Percentiles rank a stretch among this genome's conserved stretches.
phyloP scores from a whole-genome alignment of 2,329 filamentous ascomycete genomes.

The Diaporthe vexans region DNA sequence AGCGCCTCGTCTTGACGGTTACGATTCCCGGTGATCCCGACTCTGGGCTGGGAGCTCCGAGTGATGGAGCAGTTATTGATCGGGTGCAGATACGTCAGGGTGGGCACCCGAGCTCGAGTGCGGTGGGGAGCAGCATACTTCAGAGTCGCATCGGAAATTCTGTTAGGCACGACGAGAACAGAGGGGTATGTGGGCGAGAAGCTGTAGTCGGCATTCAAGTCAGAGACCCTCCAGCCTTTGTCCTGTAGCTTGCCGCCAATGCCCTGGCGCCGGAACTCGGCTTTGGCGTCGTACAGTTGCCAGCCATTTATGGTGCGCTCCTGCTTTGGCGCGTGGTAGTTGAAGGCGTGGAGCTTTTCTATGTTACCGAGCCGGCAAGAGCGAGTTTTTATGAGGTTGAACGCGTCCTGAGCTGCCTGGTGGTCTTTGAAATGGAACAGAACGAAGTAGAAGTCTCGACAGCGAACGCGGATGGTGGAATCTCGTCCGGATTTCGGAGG shows the following conservation, averaged over 20 bases:
- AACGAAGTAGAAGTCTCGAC: constrained; percentile 94
- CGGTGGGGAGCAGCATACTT: constrained; percentile 94
- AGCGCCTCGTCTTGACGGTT: constrained; percentile 97
- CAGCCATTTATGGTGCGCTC: constrained; percentile 85
- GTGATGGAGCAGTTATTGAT: constrained; percentile 98
- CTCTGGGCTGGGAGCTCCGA: constrained; percentile 90
- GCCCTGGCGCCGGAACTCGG: constrained; percentile 89
- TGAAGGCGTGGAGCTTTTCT: constrained; percentile 93
- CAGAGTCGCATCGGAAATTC: constrained; percentile 96
- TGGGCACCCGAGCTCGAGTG: constrained; percentile 89
- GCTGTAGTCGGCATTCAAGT: constrained; percentile 89
- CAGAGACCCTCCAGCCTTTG: constrained; percentile 89
- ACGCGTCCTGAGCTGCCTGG: constrained; percentile 83
- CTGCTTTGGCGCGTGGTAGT: constrained; percentile 78
- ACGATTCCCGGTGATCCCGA: constrained; percentile 87
- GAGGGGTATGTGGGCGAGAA: constrained; percentile 96
- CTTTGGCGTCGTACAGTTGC: constrained; percentile 85
- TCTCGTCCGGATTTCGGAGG: constrained; percentile 77
- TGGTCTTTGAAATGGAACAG: constrained; percentile 89
- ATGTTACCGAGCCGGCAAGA: constrained; percentile 87
- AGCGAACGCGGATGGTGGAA: constrained; percentile 87
- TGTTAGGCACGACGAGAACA: constrained; percentile 85
- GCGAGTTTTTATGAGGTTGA: constrained; percentile 84
- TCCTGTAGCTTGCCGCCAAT: constrained; percentile 85
- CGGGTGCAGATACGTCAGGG: constrained; percentile 93